These are phyloP conservation scores for Pseudoperonospora humuli DNA, from an alignment of 352 stramenopile genomes.

Conservation along the genomic window DNA sequence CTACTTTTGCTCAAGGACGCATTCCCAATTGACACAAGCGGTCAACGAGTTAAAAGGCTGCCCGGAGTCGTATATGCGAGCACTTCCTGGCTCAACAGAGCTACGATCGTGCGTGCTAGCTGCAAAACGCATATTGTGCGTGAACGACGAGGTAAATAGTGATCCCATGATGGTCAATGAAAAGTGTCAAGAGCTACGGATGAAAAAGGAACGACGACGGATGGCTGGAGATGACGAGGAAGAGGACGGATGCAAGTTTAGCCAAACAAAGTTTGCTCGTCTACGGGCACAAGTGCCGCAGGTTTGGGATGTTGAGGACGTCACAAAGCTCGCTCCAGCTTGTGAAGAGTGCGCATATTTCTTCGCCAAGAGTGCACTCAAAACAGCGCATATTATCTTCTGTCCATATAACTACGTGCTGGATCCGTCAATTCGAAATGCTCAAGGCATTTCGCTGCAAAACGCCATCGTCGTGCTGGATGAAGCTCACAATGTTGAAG, in stretches of 20 bases:
- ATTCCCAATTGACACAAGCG: constrained; percentile 79
- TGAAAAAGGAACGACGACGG: constrained; percentile 26
- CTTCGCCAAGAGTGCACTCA: constrained; percentile 74
- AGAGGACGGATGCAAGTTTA: too few species aligned
- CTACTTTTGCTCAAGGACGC: constrained; percentile 83
- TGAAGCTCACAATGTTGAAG: constrained; percentile 84
- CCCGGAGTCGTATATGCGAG: constrained; percentile 53
- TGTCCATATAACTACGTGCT: constrained; percentile 86
- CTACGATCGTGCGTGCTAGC: constrained; percentile 78
- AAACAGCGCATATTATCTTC: constrained; percentile 78
- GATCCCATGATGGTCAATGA: constrained; percentile 56
- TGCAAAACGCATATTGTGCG: constrained; percentile 73
- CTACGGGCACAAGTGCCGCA: constrained; percentile 37
- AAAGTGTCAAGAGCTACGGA: constrained; percentile 47
- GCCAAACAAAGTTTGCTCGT: too few species aligned
- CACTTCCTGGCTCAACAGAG: constrained; percentile 23
- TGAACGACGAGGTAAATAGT: constrained; percentile 65
- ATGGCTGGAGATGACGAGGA: too few species aligned
- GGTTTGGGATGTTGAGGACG: constrained; percentile 83
- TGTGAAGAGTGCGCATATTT: too few species aligned
- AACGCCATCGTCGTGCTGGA: constrained; percentile 77
- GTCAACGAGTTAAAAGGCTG: constrained; percentile 76
- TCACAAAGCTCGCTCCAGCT: constrained; percentile 61
- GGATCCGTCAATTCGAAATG: constrained; percentile 63
- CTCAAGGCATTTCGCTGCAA: constrained; percentile 59